These are phyloP conservation scores for Metschnikowia proteae DNA, from an alignment of 805 yeast genomes.

Conservation along the genomic window DNA sequence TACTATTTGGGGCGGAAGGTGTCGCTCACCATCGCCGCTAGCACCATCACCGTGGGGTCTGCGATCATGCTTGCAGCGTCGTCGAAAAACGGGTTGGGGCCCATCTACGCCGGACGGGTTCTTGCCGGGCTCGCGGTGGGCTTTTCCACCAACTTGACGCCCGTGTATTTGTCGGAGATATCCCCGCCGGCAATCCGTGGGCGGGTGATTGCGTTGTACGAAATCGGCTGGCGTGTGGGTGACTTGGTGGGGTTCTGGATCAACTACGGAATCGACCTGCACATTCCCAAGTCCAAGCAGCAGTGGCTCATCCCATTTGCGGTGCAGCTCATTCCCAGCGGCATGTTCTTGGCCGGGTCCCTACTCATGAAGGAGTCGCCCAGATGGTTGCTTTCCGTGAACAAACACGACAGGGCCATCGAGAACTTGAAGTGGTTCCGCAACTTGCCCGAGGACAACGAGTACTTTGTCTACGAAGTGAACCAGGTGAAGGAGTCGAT, in stretches of 20 bases:
- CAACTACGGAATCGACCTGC: conserved; percentile 30
- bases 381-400: conserved; percentile 34
- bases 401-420: conserved; percentile 30
- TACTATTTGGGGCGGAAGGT: conserved; percentile 32
- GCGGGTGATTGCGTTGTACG: conserved; percentile 29
- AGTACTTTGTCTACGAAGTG: conserved; percentile 33
- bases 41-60: conserved; percentile 32
- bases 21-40: conserved; percentile 31
- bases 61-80: conserved; percentile 35
- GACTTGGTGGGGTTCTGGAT: conserved; percentile 40
- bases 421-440: conserved; percentile 35
- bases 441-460: conserved; percentile 31
- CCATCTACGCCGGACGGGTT: conserved; percentile 37
- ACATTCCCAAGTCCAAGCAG: conserved; percentile 22
- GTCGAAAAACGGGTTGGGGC: conserved; percentile 27
- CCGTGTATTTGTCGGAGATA: conserved; percentile 34
- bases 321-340: conserved; percentile 36
- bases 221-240: conserved; percentile 39
- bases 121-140: conserved; percentile 37
- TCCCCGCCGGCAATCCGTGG: conserved; percentile 37
- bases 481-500: conserved; percentile 34
- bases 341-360: conserved; percentile 31
- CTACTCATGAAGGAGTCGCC: conserved; percentile 35
- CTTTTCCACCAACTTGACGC: conserved; percentile 34
- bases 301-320: conserved; percentile 43